Conservation (phyloP, 1,284 basidiomycete genomes). For the Ganoderma meredithae region DNA sequence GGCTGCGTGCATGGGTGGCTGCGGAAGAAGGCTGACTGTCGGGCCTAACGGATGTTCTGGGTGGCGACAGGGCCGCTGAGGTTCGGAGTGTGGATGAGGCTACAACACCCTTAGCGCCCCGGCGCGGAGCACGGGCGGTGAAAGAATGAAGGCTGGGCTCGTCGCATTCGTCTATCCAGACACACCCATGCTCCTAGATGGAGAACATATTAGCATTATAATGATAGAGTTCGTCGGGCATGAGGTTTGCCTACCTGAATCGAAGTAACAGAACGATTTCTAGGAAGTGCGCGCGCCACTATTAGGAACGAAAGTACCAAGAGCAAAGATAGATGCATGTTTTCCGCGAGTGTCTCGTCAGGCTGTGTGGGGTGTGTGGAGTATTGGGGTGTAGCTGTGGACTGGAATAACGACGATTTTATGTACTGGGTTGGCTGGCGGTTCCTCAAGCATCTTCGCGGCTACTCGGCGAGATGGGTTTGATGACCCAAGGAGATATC, state of each 20-base stretch:
- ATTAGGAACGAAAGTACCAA: not conserved
- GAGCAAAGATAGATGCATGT: not conserved
- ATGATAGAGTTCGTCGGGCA: not conserved
- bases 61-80: not conserved
- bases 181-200: not conserved
- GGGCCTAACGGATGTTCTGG: not conserved
- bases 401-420: not conserved
- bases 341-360: not conserved
- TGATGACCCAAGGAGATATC: not conserved
- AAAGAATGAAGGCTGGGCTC: not conserved
- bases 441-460: not conserved
- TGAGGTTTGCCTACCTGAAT: not conserved
- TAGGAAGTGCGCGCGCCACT: not conserved
- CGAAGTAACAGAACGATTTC: not conserved
- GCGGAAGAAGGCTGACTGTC: not conserved
- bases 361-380: not conserved
- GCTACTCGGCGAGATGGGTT: not conserved
- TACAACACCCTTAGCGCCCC: not conserved
- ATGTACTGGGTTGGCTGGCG: not conserved
- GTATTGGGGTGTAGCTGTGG: not conserved
- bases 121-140: not conserved
- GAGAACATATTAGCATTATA: not conserved
- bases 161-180: not conserved
- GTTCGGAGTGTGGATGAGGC: not conserved
- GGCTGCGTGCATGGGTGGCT: not conserved